Percentiles rank a stretch among this genome's conserved stretches.
phyloP scores from a whole-genome alignment of 2,329 filamentous ascomycete species.

The Xylariomycetidae sp. region DNA sequence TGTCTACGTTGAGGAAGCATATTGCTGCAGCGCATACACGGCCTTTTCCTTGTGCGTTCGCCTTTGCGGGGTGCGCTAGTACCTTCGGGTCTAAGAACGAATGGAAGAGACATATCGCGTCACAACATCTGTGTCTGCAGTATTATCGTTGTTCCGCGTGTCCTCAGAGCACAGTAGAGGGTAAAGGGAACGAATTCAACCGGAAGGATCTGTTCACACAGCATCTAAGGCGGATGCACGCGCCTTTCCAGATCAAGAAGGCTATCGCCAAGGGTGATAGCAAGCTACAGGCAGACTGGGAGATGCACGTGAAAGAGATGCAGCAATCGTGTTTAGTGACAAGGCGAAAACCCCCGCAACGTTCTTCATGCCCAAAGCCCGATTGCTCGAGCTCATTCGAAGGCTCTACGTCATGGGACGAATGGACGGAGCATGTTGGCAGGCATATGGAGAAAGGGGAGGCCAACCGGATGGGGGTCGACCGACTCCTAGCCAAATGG shows the following conservation, averaged over 20 bases:
- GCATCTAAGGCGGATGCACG: conserved; percentile 91
- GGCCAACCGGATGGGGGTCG: conserved; percentile 52
- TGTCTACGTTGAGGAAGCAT: conserved; percentile 61
- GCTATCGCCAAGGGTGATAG: conserved; percentile 52
- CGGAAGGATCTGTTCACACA: conserved; percentile 95
- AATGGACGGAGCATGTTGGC: conserved; percentile 89
- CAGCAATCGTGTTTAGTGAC: conserved; percentile 69
- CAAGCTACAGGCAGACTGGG: conserved; percentile 59
- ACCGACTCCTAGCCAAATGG: conserved; percentile 55
- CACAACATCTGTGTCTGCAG: conserved; percentile 74
- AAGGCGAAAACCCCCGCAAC: conserved; percentile 64
- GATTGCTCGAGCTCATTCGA: conserved; percentile 70
- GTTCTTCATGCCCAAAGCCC: conserved; percentile 64
- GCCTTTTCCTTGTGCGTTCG: conserved; percentile 81
- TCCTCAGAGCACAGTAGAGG: conserved; percentile 40
- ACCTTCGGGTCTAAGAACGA: conserved; percentile 93
- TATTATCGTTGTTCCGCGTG: conserved; percentile 63
- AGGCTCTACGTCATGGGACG: conserved; percentile 75
- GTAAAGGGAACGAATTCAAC: conserved; percentile 66
- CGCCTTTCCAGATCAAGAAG: conserved; percentile 60
- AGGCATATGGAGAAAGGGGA: conserved; percentile 78
- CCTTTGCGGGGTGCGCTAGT: conserved; percentile 75
- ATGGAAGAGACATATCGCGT: conserved; percentile 93
- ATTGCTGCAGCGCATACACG: conserved; percentile 65
- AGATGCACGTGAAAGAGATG: conserved; percentile 63